A percentile compares a stretch with the other conserved stretches of the same genome.
Evolutionary conservation across 768 basidiomycete genomes (phyloP).

Genomic region (Tylopilus balloui): DNA sequence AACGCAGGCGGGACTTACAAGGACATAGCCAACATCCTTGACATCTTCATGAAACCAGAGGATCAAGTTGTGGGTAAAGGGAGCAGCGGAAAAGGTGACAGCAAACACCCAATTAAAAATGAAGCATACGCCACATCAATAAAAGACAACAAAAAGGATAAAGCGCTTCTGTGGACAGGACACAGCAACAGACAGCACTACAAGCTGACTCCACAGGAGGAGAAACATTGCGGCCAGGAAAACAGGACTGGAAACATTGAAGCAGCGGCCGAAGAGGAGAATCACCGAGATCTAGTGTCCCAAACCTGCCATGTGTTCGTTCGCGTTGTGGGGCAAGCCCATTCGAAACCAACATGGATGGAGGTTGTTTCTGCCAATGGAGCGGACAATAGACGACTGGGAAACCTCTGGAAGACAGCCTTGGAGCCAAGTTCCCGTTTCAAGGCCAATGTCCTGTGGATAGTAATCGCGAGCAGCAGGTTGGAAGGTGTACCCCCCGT

Average conservation of each 20-base stretch:
- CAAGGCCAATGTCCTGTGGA: slow-evolving; percentile 24
- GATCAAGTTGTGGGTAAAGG: slow-evolving; percentile 29
- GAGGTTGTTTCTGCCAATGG: slow-evolving; percentile 17
- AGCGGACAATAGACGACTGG: slow-evolving; percentile 22
- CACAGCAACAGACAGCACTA: slow-evolving; percentile 18
- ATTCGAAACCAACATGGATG: slow-evolving; percentile 21
- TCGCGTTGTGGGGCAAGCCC: slow-evolving; percentile 17
- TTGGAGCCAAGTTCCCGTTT: slow-evolving; percentile 17
- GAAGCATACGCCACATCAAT: slow-evolving; percentile 34
- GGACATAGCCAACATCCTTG: slow-evolving; percentile 98
- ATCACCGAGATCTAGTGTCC: slow-evolving; percentile 23
- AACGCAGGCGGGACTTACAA: slow-evolving; percentile 52
- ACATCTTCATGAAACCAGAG: slow-evolving; percentile 63
- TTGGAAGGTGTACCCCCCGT: slow-evolving; percentile 11
- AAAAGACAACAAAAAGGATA: slow-evolving; percentile 24
- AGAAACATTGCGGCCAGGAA: slow-evolving; percentile 25
- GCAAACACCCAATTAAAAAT: slow-evolving; percentile 18
- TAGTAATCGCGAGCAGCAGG: slow-evolving; percentile 24
- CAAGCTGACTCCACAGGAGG: slow-evolving; percentile 16
- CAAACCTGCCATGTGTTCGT: slow-evolving; percentile 22
- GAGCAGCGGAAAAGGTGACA: slow-evolving; percentile 14
- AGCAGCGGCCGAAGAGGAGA: slow-evolving; percentile 22
- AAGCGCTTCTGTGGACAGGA: slow-evolving; percentile 32
- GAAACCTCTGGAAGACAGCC: slow-evolving; percentile 18
- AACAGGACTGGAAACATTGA: slow-evolving; percentile 20